These are phyloP conservation scores for Rehmannia glutinosa DNA, from an alignment of 257 asterid genomes.

Conservation along the genomic window DNA sequence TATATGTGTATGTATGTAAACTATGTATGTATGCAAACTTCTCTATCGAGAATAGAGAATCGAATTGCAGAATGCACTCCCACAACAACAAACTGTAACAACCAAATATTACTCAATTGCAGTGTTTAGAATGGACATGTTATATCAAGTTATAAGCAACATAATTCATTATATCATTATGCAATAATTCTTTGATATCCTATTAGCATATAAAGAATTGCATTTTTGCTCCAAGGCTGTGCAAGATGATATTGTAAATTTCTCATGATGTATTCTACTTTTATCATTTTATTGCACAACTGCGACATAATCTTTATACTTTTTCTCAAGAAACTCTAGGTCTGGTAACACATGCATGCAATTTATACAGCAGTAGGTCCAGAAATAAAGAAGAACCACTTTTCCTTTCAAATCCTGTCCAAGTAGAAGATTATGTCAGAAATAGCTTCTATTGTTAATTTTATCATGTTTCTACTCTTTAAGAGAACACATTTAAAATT, in stretches of 20 bases:
- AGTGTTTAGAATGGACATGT: conserved; percentile 1
- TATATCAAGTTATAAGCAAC: conserved; percentile 4
- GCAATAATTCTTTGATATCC: conserved; percentile 3
- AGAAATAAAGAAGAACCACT: conserved; percentile 92
- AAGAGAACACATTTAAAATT: conserved; percentile 3
- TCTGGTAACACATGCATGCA: conserved; percentile 99
- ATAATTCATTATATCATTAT: not conserved
- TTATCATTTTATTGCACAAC: not conserved
- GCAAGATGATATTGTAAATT: not conserved
- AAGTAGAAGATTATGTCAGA: conserved; percentile 21
- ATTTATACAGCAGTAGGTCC: conserved; percentile 98
- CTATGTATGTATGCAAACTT: too few species aligned
- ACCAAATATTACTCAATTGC: conserved; percentile 19
- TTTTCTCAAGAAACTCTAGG: conserved; percentile 84
- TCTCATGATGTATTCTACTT: not conserved
- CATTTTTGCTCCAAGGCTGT: not conserved
- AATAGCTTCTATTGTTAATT: conserved; percentile 3
- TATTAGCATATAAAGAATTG: not conserved
- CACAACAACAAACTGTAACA: conserved; percentile 79
- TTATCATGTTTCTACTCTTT: not conserved
- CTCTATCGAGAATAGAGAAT: not conserved
- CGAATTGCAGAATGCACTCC: conserved; percentile 94
- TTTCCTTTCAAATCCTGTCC: conserved; percentile 94
- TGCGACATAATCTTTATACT: conserved; percentile 55
- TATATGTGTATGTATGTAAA: too few species aligned